Evolutionary conservation across 495 filamentous ascomycete species (phyloP).

Genomic region (Physcia stellaris): DNA sequence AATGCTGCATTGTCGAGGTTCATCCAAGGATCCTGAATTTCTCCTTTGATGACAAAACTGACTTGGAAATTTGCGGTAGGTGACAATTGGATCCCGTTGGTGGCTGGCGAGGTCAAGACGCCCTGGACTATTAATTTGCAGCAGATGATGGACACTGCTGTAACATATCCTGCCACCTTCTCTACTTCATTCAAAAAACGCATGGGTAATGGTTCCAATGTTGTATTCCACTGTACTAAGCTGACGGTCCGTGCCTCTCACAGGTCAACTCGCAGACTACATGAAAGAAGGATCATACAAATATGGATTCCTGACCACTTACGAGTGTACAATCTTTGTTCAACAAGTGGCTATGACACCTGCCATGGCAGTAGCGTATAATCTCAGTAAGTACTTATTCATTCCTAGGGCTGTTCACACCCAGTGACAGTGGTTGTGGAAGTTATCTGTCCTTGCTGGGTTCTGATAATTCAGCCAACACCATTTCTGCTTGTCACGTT

Average conservation of each 20-base stretch:
- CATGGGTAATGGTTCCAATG: neutral
- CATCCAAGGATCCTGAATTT: no score
- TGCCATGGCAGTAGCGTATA: no score
- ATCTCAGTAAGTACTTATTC: no score
- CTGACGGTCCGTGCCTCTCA: neutral
- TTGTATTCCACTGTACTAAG: neutral
- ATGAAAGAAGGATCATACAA: neutral
- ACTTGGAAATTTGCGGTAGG: no score
- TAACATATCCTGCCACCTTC: neutral
- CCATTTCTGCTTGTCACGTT: neutral
- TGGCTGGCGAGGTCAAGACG: neutral
- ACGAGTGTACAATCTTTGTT: neutral
- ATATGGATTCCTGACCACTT: constrained; percentile 3
- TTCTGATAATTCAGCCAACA: neutral
- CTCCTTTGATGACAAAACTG: no score
- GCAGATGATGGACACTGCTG: neutral
- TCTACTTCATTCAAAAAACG: neutral
- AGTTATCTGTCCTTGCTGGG: neutral
- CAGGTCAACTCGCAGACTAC: constrained; percentile 5
- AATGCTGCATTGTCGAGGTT: no score
- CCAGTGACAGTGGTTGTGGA: neutral
- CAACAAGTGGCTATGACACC: no score
- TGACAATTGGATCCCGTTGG: neutral
- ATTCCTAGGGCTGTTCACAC: neutral
- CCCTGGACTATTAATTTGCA: neutral